Evolutionary conservation across 2,329 filamentous ascomycete species (phyloP), one percentile per base, ranked within the genome.

Genomic region (Fusarium proliferatum): DNA sequence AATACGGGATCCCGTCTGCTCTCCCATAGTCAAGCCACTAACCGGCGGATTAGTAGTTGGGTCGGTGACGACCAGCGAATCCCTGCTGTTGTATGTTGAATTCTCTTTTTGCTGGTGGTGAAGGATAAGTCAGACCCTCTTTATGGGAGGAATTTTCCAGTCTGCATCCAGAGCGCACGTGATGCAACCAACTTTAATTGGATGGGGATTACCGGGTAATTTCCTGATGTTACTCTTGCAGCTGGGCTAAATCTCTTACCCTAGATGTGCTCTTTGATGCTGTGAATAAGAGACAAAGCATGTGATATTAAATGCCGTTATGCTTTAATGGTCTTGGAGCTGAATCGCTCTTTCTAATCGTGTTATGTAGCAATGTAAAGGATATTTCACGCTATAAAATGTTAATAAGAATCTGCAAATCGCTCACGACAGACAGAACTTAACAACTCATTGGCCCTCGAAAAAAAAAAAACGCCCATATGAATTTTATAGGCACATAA

Each of bases 61-160:
- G 65, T 68, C 65, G 65, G 65, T 68, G 65, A 68, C 65, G 65
- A 68, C 65, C 65, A 68, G 65, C 65, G 65, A 68, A 68, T 68
- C 63, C 65, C 65, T 55, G 65, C 65, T 68, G 65, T 68, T 61
- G 65, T 67, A 68, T 68, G 64, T 67, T 16, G n/a, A n/a, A 13
- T 49, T 34, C 6, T 11, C 1, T 33, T 43, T 61, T 61, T 42
- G 41, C 33, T 26, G 4, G 11, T 23, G 0, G 4, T 28, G 8
- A 28, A 42, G n/a, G n/a, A 23, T 21, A n/a, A n/a, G 17, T 9
- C 10, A 9, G 8, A 23, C 26, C 38, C 17, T 26, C 26, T 26
- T 38, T 21, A 8, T 39, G 38, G 19, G 17, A 52, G n/a, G 16
- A 36, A 33, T 52, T 36, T 52, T 52, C 15, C 2, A 3, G 19